A percentile compares a stretch with the other conserved stretches of the same genome.
phyloP scores from a whole-genome alignment of 2,329 filamentous ascomycete genomes.

The Akanthomyces lecanii region DNA sequence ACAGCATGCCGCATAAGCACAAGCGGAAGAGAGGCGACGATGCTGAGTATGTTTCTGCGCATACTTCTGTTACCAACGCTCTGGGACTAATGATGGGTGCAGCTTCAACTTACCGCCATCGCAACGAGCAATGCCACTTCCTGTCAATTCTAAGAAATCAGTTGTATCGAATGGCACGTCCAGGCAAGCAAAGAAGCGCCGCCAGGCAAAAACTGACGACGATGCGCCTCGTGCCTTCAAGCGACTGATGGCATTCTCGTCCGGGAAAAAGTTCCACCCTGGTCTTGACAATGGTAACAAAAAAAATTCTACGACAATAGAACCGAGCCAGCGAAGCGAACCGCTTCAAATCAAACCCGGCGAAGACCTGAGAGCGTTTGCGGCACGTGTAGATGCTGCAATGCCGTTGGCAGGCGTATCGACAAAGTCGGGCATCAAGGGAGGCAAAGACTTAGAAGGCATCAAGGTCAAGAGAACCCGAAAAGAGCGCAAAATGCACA shows the following conservation, averaged over 20 bases:
- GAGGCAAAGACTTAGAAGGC: constrained; percentile 60
- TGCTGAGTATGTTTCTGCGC: constrained; percentile 43
- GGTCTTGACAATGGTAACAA: constrained; percentile 67
- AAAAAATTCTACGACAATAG: constrained; percentile 22
- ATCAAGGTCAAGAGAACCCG: constrained; percentile 68
- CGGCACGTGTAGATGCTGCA: constrained; percentile 76
- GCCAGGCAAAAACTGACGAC: constrained; percentile 53
- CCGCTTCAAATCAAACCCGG: constrained; percentile 73
- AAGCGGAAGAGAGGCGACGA: constrained; percentile 59
- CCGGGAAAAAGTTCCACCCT: constrained; percentile 54
- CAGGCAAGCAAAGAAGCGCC: constrained; percentile 35
- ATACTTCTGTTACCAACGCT: background rate
- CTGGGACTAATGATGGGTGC: background rate
- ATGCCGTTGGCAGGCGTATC: constrained; percentile 71
- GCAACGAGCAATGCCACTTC: constrained; percentile 48
- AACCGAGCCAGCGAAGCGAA: constrained; percentile 28
- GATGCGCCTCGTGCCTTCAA: constrained; percentile 88
- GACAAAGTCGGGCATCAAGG: constrained; percentile 52
- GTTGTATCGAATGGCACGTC: constrained; percentile 40
- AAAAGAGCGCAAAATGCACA: constrained; percentile 80
- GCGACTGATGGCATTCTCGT: constrained; percentile 73
- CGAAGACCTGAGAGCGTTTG: constrained; percentile 78
- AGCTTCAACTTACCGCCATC: constrained; percentile 49
- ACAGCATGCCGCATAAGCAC: constrained; percentile 79
- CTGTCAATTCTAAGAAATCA: constrained; percentile 35